Evolutionary conservation across 805 yeast genomes (phyloP).

Genomic region (Cyberlindnera galapagoensis): DNA sequence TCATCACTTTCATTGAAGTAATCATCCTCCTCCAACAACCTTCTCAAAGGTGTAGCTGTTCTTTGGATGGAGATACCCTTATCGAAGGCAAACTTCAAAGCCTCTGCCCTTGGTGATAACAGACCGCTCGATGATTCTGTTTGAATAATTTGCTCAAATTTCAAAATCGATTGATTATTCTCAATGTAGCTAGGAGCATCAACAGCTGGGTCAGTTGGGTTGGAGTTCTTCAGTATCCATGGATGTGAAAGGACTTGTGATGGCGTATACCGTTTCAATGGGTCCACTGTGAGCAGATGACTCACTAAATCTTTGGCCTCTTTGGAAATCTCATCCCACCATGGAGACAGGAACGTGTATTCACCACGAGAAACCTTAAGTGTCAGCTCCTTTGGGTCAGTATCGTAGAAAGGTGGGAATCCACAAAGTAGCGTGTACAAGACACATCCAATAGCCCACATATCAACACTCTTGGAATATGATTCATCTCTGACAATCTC

Average conservation of each 20-base stretch:
- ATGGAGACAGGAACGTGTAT: constrained; percentile 65
- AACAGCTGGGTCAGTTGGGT: constrained; percentile 41
- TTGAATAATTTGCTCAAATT: constrained; percentile 25
- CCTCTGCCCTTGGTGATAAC: constrained; percentile 69
- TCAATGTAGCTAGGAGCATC: constrained; percentile 29
- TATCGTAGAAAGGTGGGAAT: constrained; percentile 92
- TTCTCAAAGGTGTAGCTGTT: constrained; percentile 23
- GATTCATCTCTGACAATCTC: constrained; percentile 93
- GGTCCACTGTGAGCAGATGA: constrained; percentile 77
- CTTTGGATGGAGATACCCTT: constrained; percentile 82
- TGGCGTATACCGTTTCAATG: constrained; percentile 70
- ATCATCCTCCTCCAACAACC: constrained; percentile 21
- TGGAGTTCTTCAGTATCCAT: constrained; percentile 46
- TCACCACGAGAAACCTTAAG: constrained; percentile 66
- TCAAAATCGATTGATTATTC: constrained; percentile 13
- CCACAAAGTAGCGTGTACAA: constrained; percentile 91
- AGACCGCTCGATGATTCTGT: constrained; percentile 14
- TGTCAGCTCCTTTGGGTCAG: constrained; percentile 66
- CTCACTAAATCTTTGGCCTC: constrained; percentile 86
- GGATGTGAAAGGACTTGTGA: constrained; percentile 80
- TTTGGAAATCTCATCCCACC: constrained; percentile 85
- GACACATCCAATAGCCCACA: constrained; percentile 99
- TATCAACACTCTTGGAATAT: constrained; percentile 90
- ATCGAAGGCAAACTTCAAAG: constrained; percentile 81
- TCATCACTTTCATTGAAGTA: constrained; percentile 24